These are phyloP conservation scores for Oxalis stricta DNA, from an alignment of 441 rosid species.

Conservation along the genomic window DNA sequence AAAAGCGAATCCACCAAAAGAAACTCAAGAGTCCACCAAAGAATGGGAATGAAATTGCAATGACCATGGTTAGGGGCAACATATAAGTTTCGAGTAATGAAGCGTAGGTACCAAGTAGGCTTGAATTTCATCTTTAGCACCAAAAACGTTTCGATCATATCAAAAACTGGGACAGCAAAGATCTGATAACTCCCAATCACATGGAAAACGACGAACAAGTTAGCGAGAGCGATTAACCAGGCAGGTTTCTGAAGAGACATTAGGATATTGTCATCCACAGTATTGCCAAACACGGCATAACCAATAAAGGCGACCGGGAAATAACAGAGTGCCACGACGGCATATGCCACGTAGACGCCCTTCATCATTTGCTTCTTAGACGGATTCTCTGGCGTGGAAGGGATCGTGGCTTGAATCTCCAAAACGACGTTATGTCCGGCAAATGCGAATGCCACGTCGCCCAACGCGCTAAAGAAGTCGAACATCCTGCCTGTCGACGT, in stretches of 20 bases:
- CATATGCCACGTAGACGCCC: slow-evolving; percentile 36
- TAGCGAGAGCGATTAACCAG: slow-evolving; percentile 31
- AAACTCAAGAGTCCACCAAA: slow-evolving; percentile 52
- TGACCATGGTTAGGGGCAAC: slow-evolving; percentile 45
- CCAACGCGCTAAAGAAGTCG: slow-evolving; percentile 30
- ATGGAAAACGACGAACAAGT: slow-evolving; percentile 39
- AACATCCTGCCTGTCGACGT: slow-evolving; percentile 22
- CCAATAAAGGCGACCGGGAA: slow-evolving; percentile 42
- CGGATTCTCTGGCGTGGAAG: slow-evolving; percentile 43
- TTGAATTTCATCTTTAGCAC: slow-evolving; percentile 24
- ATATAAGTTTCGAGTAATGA: slow-evolving; percentile 24
- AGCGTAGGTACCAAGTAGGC: slow-evolving; percentile 27
- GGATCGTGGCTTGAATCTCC: slow-evolving; percentile 58
- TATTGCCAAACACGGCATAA: slow-evolving; percentile 33
- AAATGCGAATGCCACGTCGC: slow-evolving; percentile 44
- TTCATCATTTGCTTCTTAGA: slow-evolving; percentile 54
- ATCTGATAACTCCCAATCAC: slow-evolving; percentile 62
- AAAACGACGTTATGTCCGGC: slow-evolving; percentile 54
- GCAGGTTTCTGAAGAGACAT: slow-evolving; percentile 35
- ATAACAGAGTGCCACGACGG: slow-evolving; percentile 42
- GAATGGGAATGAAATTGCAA: slow-evolving; percentile 48
- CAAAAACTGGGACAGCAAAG: slow-evolving; percentile 44
- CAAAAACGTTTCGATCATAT: slow-evolving; percentile 36
- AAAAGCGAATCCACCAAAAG: slow-evolving; percentile 64
- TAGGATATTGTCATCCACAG: slow-evolving; percentile 41